These are phyloP conservation scores for Puccinia sorghi DNA, from an alignment of 1,284 basidiomycete species.

Conservation along the genomic window DNA sequence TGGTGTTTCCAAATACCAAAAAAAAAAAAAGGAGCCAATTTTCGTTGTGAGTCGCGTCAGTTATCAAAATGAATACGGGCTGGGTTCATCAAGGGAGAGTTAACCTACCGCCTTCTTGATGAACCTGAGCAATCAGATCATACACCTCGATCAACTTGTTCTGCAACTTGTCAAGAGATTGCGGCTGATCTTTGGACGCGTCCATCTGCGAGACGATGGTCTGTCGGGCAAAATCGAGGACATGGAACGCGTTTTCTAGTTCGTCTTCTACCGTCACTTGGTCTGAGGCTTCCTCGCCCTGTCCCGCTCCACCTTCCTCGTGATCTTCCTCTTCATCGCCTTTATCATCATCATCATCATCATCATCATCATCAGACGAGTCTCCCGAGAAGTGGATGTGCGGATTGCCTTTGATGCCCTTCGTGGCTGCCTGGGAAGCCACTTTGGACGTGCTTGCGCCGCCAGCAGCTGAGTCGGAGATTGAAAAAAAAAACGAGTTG, in stretches of 20 bases:
- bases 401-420: neutral
- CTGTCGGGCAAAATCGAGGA: constrained; percentile 25
- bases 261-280: constrained; percentile 33
- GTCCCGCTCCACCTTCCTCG: neutral
- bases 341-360: no score
- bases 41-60: no score
- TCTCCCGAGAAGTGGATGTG: constrained; percentile 44
- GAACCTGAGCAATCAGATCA: constrained; percentile 36
- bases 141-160: constrained; percentile 20
- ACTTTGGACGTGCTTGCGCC: constrained; percentile 7
- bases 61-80: neutral
- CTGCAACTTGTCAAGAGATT: constrained; percentile 9
- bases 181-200: neutral
- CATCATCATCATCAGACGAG: constrained; percentile 39
- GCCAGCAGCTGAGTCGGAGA: neutral
- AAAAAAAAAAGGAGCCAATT: no score
- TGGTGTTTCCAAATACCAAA: neutral
- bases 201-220: constrained; percentile 9
- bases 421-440: neutral
- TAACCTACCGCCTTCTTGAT: constrained; percentile 42
- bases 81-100: neutral
- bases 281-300: constrained; percentile 7
- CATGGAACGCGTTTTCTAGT: constrained; percentile 33
- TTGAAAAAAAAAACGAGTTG: no score
- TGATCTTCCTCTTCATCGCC: neutral